These are phyloP conservation scores for Phytophthora meadii DNA, from an alignment of 352 stramenopile genomes.

Conservation along the genomic window DNA sequence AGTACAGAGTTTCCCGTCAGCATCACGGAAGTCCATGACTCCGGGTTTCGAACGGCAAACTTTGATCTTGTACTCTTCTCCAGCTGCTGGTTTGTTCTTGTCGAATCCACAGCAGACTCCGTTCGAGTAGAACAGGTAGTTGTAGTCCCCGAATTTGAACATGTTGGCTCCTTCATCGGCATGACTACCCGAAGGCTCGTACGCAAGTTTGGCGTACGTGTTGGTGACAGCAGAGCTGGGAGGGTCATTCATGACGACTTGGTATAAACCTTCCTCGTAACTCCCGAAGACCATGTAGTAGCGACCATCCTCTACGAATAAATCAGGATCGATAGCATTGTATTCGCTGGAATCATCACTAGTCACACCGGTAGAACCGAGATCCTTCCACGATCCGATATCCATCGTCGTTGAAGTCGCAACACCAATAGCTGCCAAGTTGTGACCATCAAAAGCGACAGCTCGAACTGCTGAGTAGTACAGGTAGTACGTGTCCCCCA, in stretches of 20 bases:
- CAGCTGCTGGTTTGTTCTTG: slow-evolving; percentile 12
- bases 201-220: slow-evolving; percentile 30
- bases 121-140: slow-evolving; percentile 39
- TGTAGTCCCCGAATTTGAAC: slow-evolving; percentile 32
- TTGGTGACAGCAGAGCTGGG: slow-evolving; percentile 7
- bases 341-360: slow-evolving; percentile 30
- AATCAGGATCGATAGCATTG: slow-evolving; percentile 34
- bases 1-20: slow-evolving; percentile 14
- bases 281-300: slow-evolving; percentile 37
- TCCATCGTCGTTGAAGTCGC: slow-evolving; percentile 28
- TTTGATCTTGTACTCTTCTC: slow-evolving; percentile 38
- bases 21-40: slow-evolving; percentile 33
- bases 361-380: slow-evolving; percentile 16
- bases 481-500: slow-evolving; percentile 36
- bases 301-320: slow-evolving; percentile 19
- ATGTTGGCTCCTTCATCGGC: slow-evolving; percentile 32
- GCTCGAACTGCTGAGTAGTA: slow-evolving; percentile 32
- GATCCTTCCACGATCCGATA: slow-evolving; percentile 30
- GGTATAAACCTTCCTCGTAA: slow-evolving; percentile 27
- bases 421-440: slow-evolving; percentile 26
- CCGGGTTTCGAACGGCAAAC: slow-evolving; percentile 32
- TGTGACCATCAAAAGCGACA: slow-evolving; percentile 27
- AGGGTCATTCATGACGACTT: slow-evolving; percentile 20
- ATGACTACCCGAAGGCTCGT: slow-evolving; percentile 21
- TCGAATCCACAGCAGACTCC: slow-evolving; percentile 34